A percentile compares a stretch with the other conserved stretches of the same genome.
These are phyloP conservation scores for Ogataea henricii DNA, from an alignment of 805 yeast species.

Conservation along the genomic window DNA sequence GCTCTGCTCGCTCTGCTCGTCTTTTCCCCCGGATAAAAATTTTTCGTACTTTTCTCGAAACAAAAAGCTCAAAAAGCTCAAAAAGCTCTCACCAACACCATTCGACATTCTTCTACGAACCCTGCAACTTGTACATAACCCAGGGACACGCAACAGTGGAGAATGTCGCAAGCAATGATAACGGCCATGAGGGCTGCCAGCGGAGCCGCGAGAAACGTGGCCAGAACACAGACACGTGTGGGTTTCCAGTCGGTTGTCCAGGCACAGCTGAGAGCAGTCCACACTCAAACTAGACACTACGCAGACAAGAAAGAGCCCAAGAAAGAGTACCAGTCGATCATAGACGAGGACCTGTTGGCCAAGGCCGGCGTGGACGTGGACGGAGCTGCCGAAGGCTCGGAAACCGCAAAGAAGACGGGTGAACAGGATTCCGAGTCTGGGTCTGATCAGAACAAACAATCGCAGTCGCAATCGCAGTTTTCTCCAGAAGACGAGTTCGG, in stretches of 20 bases:
- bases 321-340: constrained; percentile 49
- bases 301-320: constrained; percentile 25
- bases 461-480: constrained; percentile 10
- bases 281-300: constrained; percentile 20
- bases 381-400: constrained; percentile 11
- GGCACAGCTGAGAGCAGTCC: not conserved
- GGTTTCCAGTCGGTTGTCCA: not conserved
- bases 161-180: constrained; percentile 10
- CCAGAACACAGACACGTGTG: not conserved
- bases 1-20: not conserved
- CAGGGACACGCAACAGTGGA: not conserved
- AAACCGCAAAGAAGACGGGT: constrained; percentile 9
- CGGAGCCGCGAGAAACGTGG: not conserved
- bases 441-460: constrained; percentile 3
- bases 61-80: not conserved
- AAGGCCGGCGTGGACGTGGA: constrained; percentile 80
- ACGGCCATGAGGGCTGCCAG: constrained; percentile 12
- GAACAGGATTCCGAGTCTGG: too few relatives aligned
- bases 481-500: constrained; percentile 33
- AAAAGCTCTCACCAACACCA: too few relatives aligned
- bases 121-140: constrained; percentile 1
- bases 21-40: not conserved
- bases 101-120: not conserved
- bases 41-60: not conserved
- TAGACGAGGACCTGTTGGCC: constrained; percentile 79